These are phyloP conservation scores for Jimgerdemannia lactiflua DNA, from an alignment of 192 early-diverging fungal genomes.

Conservation along the genomic window DNA sequence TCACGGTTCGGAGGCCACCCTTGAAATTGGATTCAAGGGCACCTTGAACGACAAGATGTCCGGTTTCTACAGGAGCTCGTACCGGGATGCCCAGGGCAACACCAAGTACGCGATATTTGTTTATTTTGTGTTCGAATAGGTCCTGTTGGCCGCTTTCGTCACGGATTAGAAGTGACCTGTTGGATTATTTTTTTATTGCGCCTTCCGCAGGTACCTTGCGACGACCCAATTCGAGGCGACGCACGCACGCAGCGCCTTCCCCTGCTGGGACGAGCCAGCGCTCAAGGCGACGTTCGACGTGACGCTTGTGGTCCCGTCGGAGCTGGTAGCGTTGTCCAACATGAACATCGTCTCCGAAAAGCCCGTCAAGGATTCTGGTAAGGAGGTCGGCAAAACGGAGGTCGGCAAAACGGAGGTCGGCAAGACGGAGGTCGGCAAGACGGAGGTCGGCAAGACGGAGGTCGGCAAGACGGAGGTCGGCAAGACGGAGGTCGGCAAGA, in stretches of 20 bases:
- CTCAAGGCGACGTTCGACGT: conserved; percentile 96
- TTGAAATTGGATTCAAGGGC: conserved; percentile 62
- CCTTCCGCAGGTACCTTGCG: conserved; percentile 63
- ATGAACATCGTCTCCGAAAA: conserved; percentile 80
- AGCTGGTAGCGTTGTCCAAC: conserved; percentile 87
- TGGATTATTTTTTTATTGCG: no score
- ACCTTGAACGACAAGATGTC: conserved; percentile 84
- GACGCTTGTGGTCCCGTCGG: conserved; percentile 72
- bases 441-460: conserved; percentile 1
- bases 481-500: not conserved
- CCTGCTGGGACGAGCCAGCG: conserved; percentile 97
- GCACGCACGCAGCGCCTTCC: conserved; percentile 87
- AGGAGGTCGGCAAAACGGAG: conserved; percentile 18
- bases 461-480: no score
- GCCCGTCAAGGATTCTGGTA: conserved; percentile 42
- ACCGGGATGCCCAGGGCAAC: conserved; percentile 58
- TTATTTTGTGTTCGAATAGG: no score
- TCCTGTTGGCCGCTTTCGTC: no score
- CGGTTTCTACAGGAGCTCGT: conserved; percentile 91
- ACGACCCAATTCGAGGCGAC: conserved; percentile 97
- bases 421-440: not conserved
- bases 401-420: conserved; percentile 7
- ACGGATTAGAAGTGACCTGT: no score
- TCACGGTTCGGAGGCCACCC: conserved; percentile 42
- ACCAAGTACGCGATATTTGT: conserved; percentile 19